Evolutionary conservation across 495 filamentous ascomycete genomes (phyloP), one percentile per base, ranked within the genome.

Genomic region (Podospora pseudopauciseta): DNA sequence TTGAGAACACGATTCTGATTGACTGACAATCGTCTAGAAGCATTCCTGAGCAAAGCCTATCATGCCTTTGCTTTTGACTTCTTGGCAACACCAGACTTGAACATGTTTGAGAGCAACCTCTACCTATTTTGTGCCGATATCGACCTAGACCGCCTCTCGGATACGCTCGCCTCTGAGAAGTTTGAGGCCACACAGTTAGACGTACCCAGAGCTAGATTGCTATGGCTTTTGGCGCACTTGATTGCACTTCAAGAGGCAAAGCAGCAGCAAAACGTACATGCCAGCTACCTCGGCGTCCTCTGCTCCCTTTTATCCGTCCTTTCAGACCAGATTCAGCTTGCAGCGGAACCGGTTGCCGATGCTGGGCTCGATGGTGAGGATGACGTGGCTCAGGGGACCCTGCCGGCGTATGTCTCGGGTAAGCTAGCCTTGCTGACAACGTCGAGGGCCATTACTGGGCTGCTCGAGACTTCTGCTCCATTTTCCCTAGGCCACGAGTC

Each of bases 201-300:
- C 55, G 61, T 58, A 5, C 63, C 70, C 11, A 72, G 72, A 61
- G 72, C 79, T 53, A 74, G 74, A 26, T 83, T 84, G 18, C 79
- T 93, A 23, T 96, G 93, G 90, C 82, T 99, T 23, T 79, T 97
- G 61, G 85, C 90, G 23, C 91, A 96, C 74, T 87, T 93, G 67
- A 90, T 97, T 62, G 91, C 85, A 71, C 86, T 97, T 59, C 87
- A 90, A 70, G 84, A 86, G 49, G 76, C 80, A 4, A 76, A 77
- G 18, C 68, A 74, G 19, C 75, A 77, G 30, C 64, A 67, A 20
- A 65, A 32, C 1, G 61, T 71, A 4, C 66, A 71, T 55, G 57
- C 67, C 7, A 65, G 62, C 16, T 72, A 70, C 23, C 68, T 77
- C 30, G 71, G 68, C 49, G 70, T 71, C 15, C 30, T 76, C 2